A percentile compares a stretch with the other conserved stretches of the same genome.
These are phyloP conservation scores for Cyberlindnera veronae DNA, from an alignment of 805 yeast genomes.

Conservation along the genomic window DNA sequence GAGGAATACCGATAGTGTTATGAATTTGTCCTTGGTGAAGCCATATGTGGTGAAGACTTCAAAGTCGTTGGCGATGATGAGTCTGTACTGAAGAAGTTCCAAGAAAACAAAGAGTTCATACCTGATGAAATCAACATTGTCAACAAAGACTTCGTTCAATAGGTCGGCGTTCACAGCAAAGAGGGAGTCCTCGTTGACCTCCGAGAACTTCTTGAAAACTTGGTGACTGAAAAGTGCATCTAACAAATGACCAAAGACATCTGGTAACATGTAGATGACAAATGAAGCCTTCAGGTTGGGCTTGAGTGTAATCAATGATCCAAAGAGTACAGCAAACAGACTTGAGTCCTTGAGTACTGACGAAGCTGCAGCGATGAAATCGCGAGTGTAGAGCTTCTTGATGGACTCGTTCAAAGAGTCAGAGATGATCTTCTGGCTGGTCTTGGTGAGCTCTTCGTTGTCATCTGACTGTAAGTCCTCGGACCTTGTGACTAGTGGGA, in stretches of 20 bases:
- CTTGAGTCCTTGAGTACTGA: slow-evolving; percentile 18
- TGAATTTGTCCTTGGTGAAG: slow-evolving; percentile 35
- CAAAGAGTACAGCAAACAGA: slow-evolving; percentile 25
- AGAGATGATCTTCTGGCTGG: slow-evolving; percentile 9
- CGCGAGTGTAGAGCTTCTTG: slow-evolving; percentile 18
- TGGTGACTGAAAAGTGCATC: slow-evolving; percentile 23
- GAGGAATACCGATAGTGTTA: slow-evolving; percentile 43
- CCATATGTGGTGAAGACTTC: slow-evolving; percentile 47
- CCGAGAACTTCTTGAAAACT: slow-evolving; percentile 3
- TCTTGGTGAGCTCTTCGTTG: neutral
- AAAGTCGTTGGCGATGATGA: slow-evolving; percentile 62
- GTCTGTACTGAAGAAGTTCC: slow-evolving; percentile 63
- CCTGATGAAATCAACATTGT: slow-evolving; percentile 19
- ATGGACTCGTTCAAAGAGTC: slow-evolving; percentile 13
- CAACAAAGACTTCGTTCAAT: slow-evolving; percentile 15
- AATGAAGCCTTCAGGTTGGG: slow-evolving; percentile 37
- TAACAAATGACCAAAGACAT: slow-evolving; percentile 34
- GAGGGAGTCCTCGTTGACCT: slow-evolving; percentile 6
- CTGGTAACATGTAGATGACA: slow-evolving; percentile 41
- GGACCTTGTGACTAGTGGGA: slow-evolving; percentile 9
- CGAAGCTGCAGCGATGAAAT: slow-evolving; percentile 27
- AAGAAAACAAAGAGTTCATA: slow-evolving; percentile 45
- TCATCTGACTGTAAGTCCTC: slow-evolving; percentile 5
- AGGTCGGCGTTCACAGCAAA: slow-evolving; percentile 4
- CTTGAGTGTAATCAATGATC: slow-evolving; percentile 34